Conservation (phyloP, 345 rosid genomes). For the Conringia planisiliqua region DNA sequence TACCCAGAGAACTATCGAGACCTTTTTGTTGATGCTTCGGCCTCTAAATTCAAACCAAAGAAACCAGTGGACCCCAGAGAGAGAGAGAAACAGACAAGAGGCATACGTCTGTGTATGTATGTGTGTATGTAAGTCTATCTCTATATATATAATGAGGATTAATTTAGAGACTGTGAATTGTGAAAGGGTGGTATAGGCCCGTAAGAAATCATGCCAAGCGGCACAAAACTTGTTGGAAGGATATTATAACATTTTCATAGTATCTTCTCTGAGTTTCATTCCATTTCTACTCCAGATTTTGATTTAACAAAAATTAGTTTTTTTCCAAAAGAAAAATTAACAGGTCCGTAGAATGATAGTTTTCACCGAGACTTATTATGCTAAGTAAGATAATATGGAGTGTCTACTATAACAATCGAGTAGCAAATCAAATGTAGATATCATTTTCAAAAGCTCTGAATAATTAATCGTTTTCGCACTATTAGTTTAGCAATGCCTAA, state of each 20-base stretch:
- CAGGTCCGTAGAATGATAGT: neutral
- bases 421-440: neutral
- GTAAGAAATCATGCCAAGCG: neutral
- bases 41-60: conserved; percentile 14
- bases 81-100: neutral
- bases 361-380: neutral
- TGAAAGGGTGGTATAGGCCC: neutral
- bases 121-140: neutral
- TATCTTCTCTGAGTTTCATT: conserved; percentile 21
- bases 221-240: neutral
- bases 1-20: neutral
- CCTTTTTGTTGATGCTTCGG: neutral
- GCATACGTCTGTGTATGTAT: neutral
- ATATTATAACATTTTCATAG: neutral
- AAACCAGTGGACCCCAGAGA: conserved; percentile 6
- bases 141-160: neutral
- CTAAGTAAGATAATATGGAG: neutral
- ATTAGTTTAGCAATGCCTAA: neutral
- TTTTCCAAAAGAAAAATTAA: neutral
- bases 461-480: neutral
- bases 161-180: neutral
- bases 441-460: neutral
- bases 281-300: conserved; percentile 13
- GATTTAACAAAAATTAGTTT: neutral
- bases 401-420: neutral